Percentiles rank a stretch among this genome's conserved stretches.
Evolutionary conservation across 306 rosid species (phyloP).

Genomic region (Albizia julibrissin): DNA sequence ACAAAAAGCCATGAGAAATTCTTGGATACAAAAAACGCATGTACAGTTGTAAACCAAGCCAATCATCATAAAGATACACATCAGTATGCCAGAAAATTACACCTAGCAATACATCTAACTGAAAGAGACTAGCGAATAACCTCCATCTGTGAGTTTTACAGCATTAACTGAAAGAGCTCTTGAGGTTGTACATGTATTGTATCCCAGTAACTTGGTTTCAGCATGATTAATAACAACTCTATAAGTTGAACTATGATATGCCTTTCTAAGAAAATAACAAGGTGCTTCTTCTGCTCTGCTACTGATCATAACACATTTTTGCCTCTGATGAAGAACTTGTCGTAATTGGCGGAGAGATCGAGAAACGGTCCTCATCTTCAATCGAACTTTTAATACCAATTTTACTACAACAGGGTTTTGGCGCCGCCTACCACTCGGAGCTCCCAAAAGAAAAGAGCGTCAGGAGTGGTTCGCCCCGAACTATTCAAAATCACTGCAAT

Average conservation of each 20-base stretch:
- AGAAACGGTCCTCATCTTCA: conserved; percentile 65
- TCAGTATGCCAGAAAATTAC: not conserved
- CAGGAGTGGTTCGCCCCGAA: conserved; percentile 8
- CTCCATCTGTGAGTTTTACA: conserved; percentile 57
- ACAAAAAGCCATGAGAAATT: not conserved
- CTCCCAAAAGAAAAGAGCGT: conserved; percentile 27
- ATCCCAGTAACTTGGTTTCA: conserved; percentile 34
- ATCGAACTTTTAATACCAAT: not conserved
- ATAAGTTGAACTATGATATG: conserved; percentile 40
- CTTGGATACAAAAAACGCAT: not conserved
- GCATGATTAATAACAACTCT: conserved; percentile 33
- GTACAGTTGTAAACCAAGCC: not conserved
- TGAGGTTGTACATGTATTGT: conserved; percentile 35
- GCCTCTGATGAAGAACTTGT: conserved; percentile 41
- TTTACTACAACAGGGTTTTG: not conserved
- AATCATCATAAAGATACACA: not conserved
- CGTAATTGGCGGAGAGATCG: conserved; percentile 54
- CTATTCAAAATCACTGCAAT: conserved; percentile 43
- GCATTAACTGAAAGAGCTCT: conserved; percentile 59
- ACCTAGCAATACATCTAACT: not conserved
- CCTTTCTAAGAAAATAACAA: conserved; percentile 37
- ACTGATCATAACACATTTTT: conserved; percentile 34
- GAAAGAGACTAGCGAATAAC: conserved; percentile 35
- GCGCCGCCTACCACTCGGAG: conserved; percentile 16
- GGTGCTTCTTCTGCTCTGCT: conserved; percentile 39